phyloP scores from a whole-genome alignment of 2,329 filamentous ascomycete genomes.

The Lecanicillium sp. region DNA sequence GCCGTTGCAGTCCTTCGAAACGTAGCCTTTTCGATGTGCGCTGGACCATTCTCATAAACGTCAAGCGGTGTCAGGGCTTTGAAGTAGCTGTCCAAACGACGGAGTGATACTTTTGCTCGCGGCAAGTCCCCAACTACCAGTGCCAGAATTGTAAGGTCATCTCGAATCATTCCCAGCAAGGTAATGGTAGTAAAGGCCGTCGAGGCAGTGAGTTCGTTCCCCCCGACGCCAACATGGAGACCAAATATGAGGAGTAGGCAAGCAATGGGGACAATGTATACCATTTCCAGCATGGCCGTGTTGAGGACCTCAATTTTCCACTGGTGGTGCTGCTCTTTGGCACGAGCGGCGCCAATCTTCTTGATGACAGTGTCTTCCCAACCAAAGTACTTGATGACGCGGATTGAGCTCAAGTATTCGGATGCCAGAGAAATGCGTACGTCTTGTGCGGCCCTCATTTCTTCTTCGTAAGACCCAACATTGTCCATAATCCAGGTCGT shows the following conservation, averaged over 20 bases:
- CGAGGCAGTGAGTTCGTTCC: conserved; percentile 43
- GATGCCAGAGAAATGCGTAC: conserved; percentile 49
- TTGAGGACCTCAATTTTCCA: conserved; percentile 45
- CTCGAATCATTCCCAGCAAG: conserved; percentile 43
- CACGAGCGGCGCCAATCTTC: conserved; percentile 40
- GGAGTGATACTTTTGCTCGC: conserved; percentile 32
- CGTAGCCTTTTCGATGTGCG: conserved; percentile 36
- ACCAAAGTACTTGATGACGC: conserved; percentile 53
- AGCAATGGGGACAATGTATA: conserved; percentile 36
- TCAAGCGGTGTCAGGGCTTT: conserved; percentile 39
- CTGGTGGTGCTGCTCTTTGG: conserved; percentile 43
- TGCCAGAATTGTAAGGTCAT: conserved; percentile 41
- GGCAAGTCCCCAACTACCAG: conserved; percentile 26
- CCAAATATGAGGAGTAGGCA: conserved; percentile 46
- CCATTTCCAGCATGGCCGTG: conserved; percentile 36
- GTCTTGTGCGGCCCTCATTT: conserved; percentile 46
- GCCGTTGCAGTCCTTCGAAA: conserved; percentile 43
- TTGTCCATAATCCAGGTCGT: conserved; percentile 39
- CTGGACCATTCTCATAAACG: conserved; percentile 39
- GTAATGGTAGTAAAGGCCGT: conserved; percentile 49
- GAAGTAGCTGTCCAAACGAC: conserved; percentile 47
- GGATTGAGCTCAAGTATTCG: conserved; percentile 50
- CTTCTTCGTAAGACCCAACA: conserved; percentile 41
- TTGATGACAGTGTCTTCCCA: conserved; percentile 49
- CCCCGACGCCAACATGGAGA: conserved; percentile 39